phyloP scores from a whole-genome alignment of 768 basidiomycete species.

The Tulasnella sp. region DNA sequence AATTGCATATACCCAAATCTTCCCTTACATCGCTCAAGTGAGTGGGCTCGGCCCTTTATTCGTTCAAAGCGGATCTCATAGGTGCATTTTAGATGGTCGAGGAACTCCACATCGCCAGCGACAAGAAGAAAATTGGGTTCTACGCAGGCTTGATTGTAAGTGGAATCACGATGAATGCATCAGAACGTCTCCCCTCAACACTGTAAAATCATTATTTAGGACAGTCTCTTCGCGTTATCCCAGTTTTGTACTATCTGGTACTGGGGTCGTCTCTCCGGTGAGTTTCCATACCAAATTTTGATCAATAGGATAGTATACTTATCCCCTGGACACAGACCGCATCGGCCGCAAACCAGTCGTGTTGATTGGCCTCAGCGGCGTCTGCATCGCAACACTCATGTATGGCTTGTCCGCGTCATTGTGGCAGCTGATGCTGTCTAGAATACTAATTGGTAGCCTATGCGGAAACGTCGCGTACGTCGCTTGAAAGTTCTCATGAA shows the following conservation, averaged over 20 bases:
- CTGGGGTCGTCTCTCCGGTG: constrained; percentile 18
- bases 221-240: constrained; percentile 23
- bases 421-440: constrained; percentile 24
- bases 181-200: not conserved
- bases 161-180: not conserved
- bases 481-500: no score
- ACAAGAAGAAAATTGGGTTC: constrained; percentile 32
- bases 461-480: constrained; percentile 33
- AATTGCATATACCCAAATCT: constrained; percentile 35
- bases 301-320: not conserved
- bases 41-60: not conserved
- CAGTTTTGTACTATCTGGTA: constrained; percentile 30
- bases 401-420: constrained; percentile 33
- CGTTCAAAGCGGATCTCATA: not conserved
- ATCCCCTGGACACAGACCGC: constrained; percentile 9
- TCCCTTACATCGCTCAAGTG: constrained; percentile 35
- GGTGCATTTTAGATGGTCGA: constrained; percentile 33
- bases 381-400: constrained; percentile 16
- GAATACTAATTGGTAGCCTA: constrained; percentile 31
- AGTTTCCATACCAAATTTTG: not conserved
- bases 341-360: constrained; percentile 35
- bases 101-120: constrained; percentile 33
- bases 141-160: constrained; percentile 32
- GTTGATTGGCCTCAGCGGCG: constrained; percentile 34
- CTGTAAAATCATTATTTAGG: not conserved